Base-by-base conservation (phyloP, 2,329 filamentous ascomycete genomes). In the Diplodia scrobiculata region DNA sequence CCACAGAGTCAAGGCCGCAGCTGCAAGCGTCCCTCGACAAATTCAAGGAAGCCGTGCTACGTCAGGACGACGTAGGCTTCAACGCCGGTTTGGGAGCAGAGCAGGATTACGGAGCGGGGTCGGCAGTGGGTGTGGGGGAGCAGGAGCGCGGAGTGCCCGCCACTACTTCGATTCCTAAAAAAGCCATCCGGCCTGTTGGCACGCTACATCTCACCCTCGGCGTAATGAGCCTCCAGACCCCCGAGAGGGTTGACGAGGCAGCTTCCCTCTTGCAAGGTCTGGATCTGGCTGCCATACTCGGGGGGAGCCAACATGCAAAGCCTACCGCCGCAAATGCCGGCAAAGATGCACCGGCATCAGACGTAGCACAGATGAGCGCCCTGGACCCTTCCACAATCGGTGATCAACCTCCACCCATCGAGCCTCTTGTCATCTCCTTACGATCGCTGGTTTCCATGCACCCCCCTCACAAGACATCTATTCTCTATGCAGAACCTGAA, bases 191-290 rank as follows among this genome's bases (percentile, higher is more conserved):
- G 32, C 92, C 92, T 0, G 78, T 91, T 0, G 91, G 91, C 0
- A 92, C 92, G 0, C 78, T 97, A 55, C 94, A 98, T 77, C 80
- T 96, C 2, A 97, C 93, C 0, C 82, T 97, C 0, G 93, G 92
- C 0, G 90, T 96, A 1, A 93, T 97, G 90, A 89, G 85, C 69
- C 83, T 97, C 10, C 77, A 81, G 2, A 81, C 79, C 2, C 77
- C 81, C 2, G 81, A 84, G 53, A 76, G 78, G 0, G 68, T 89
- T 2, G 71, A 81, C 0, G 75, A 78, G 34, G 86, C 84, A 0
- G 70, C 27, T 51, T 38, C 36, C 5, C 51, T 69, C 14, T 74
- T 87, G 0, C 67, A 78, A 11, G 74, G 73, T 0, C 71, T 87
- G 0, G 79, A 87, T 70, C 68, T 86, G 2, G 66, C 63, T 11